These are phyloP conservation scores for Chlorella variabilis DNA, from an alignment of 163 green algal species.

Conservation along the genomic window DNA sequence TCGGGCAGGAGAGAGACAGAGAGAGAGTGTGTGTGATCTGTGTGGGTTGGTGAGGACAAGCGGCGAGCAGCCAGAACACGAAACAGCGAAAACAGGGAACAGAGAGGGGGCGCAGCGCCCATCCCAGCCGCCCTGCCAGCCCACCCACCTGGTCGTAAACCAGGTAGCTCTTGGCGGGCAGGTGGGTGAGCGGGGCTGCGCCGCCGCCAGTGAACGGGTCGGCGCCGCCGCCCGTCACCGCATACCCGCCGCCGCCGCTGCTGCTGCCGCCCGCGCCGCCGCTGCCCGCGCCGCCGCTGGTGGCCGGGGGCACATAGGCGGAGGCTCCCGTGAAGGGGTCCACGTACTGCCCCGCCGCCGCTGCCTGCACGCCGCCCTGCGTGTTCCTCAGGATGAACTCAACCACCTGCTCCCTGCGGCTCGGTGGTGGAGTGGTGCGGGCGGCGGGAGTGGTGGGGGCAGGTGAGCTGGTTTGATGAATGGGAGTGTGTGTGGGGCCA, in stretches of 20 bases:
- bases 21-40: background rate
- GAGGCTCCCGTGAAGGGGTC: conserved; percentile 76
- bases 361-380: conserved; percentile 7
- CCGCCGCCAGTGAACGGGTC: conserved; percentile 60
- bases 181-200: conserved; percentile 21
- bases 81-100: no score
- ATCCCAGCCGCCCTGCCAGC: no score
- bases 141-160: conserved; percentile 61
- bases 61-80: no score
- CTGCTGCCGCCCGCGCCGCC: conserved; percentile 29
- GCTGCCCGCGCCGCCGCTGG: conserved; percentile 14
- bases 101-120: no score
- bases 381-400: conserved; percentile 92
- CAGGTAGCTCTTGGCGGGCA: conserved; percentile 52
- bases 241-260: background rate
- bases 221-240: background rate
- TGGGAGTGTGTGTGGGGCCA: no score
- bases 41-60: no score
- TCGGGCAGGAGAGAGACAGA: background rate
- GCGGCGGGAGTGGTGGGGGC: background rate
- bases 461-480: no score
- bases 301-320: conserved; percentile 48
- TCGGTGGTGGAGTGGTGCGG: no score
- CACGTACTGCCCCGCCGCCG: background rate
- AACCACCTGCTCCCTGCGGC: conserved; percentile 83